Evolutionary conservation across 2,329 filamentous ascomycete genomes (phyloP).

Genomic region (Plectosphaerella sp.): DNA sequence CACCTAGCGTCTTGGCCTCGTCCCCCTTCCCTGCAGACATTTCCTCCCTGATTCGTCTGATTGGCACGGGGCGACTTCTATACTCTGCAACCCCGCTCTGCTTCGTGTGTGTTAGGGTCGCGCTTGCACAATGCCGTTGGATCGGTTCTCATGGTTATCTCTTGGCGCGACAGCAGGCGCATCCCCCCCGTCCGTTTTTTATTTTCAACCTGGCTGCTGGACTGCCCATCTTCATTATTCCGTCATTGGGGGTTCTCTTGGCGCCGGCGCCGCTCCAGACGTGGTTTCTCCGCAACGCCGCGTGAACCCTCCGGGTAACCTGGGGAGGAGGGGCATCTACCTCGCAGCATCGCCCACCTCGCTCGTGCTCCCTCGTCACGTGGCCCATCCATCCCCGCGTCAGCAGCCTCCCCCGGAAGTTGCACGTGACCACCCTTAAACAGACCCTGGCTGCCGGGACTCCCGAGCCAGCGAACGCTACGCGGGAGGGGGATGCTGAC

Average conservation of each 20-base stretch:
- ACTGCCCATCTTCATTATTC: neutral
- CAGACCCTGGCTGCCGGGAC: too few species aligned
- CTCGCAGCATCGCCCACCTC: too few species aligned
- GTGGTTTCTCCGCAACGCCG: too few species aligned
- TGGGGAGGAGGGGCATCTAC: too few species aligned
- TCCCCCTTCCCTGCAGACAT: neutral
- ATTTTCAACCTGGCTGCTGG: neutral
- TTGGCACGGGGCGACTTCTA: neutral
- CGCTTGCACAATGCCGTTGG: slow-evolving; percentile 2
- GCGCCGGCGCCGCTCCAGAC: too few species aligned
- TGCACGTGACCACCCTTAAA: too few species aligned
- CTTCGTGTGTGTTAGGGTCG: slow-evolving; percentile 2
- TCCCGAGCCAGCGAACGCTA: too few species aligned
- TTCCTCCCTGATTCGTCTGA: neutral
- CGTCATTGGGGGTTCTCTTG: neutral
- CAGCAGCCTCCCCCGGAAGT: too few species aligned
- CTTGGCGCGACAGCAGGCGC: neutral
- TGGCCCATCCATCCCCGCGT: too few species aligned
- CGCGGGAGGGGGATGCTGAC: too few species aligned
- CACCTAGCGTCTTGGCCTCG: neutral
- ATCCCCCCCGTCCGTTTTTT: neutral
- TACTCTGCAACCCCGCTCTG: neutral
- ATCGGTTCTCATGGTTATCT: slow-evolving; percentile 1
- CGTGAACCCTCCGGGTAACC: too few species aligned
- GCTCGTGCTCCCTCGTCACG: too few species aligned